Conservation (phyloP, 768 basidiomycete species). For the Lactifluus volemus region DNA sequence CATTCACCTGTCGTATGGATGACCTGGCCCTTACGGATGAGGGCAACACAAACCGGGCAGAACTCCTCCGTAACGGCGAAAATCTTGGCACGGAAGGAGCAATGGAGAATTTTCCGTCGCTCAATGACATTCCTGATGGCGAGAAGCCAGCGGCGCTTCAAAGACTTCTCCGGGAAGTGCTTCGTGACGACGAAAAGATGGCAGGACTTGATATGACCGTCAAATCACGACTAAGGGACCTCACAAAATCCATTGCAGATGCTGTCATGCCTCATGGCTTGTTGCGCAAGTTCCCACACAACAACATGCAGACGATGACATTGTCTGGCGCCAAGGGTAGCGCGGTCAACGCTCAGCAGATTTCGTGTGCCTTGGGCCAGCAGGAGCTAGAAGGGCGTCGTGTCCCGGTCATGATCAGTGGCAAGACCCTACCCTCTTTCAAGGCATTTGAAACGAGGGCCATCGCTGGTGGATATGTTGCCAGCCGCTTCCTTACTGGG, state of each 20-base stretch:
- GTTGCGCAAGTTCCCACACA: slow-evolving; percentile 90
- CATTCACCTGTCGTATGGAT: slow-evolving; percentile 98
- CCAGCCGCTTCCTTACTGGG: slow-evolving; percentile 96
- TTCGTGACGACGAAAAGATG: slow-evolving; percentile 96
- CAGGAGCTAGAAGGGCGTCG: slow-evolving; percentile 98
- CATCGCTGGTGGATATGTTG: slow-evolving; percentile 96
- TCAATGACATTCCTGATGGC: slow-evolving; percentile 39
- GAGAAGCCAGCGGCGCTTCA: slow-evolving; percentile 53
- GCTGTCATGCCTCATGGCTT: slow-evolving; percentile 79
- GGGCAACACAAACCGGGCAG: slow-evolving; percentile 61
- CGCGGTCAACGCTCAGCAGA: slow-evolving; percentile 94
- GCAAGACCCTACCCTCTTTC: slow-evolving; percentile 97
- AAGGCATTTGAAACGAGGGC: slow-evolving; percentile 96
- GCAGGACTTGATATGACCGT: slow-evolving; percentile 91
- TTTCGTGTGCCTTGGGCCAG: slow-evolving; percentile 96
- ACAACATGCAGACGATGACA: slow-evolving; percentile 99
- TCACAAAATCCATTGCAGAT: slow-evolving; percentile 87
- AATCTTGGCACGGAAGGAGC: slow-evolving; percentile 81
- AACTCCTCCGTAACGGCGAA: slow-evolving; percentile 57
- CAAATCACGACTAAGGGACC: slow-evolving; percentile 74
- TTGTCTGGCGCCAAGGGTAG: slow-evolving; percentile 97
- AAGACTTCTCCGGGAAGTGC: slow-evolving; percentile 77
- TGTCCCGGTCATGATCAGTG: slow-evolving; percentile 98
- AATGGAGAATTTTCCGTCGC: slow-evolving; percentile 82
- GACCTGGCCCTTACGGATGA: slow-evolving; percentile 84